Evolutionary conservation across 495 filamentous ascomycete species (phyloP).

Genomic region (Penicillium antarcticum): DNA sequence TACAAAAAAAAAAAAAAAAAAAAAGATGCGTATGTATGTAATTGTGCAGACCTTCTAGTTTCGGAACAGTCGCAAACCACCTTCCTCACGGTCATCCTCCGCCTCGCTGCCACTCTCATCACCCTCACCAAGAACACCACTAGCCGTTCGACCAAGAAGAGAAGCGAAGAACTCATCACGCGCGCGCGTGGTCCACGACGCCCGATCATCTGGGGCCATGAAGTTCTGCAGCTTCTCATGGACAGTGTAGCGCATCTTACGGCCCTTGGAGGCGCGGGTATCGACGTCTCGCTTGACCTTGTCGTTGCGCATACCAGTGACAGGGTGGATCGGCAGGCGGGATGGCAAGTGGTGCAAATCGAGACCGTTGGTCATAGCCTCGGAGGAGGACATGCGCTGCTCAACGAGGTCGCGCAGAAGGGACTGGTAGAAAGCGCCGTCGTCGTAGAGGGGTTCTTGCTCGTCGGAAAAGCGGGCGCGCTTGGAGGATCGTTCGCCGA

Average conservation of each 20-base stretch:
- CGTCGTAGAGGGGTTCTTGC: constrained; percentile 68
- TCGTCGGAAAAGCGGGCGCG: constrained; percentile 31
- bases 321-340: constrained; percentile 34
- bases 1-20: neutral
- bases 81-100: constrained; percentile 58
- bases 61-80: constrained; percentile 73
- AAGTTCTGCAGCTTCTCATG: constrained; percentile 98
- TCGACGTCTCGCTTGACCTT: constrained; percentile 82
- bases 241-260: constrained; percentile 88
- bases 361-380: constrained; percentile 42
- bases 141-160: constrained; percentile 70
- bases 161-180: constrained; percentile 86
- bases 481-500: constrained; percentile 63
- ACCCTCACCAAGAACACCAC: constrained; percentile 68
- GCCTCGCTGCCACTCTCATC: constrained; percentile 49
- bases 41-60: constrained; percentile 25
- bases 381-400: constrained; percentile 60
- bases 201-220: constrained; percentile 86
- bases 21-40: neutral
- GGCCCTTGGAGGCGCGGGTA: constrained; percentile 90
- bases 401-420: constrained; percentile 90
- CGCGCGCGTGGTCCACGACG: constrained; percentile 70
- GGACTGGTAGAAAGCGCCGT: constrained; percentile 88
- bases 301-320: constrained; percentile 71
- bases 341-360: constrained; percentile 36